Conservation (phyloP, 192 early-diverging fungal genomes). For the Lobulomyces angularis region DNA sequence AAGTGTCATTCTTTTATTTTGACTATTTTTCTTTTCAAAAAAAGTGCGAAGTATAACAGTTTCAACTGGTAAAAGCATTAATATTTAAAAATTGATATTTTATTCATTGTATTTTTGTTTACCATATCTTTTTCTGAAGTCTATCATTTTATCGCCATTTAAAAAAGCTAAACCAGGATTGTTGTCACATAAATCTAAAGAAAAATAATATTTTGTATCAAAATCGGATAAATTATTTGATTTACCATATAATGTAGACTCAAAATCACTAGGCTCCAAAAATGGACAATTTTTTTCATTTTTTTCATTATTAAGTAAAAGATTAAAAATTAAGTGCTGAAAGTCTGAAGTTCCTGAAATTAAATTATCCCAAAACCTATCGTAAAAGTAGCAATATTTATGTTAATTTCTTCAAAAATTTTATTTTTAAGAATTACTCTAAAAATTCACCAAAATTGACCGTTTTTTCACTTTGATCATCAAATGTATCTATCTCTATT, state of each 20-base stretch:
- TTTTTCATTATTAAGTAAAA: no score
- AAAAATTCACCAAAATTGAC: background rate
- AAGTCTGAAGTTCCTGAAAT: no score
- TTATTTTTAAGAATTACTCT: background rate
- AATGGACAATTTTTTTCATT: no score
- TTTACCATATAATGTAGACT: constrained; percentile 8
- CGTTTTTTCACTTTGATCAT: background rate
- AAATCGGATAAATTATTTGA: constrained; percentile 7
- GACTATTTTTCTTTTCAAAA: constrained; percentile 55
- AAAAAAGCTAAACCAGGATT: constrained; percentile 85
- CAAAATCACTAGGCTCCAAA: no score
- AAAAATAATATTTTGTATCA: constrained; percentile 1
- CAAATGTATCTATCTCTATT: constrained; percentile 6
- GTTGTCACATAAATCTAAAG: constrained; percentile 62
- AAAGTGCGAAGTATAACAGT: constrained; percentile 82
- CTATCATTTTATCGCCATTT: constrained; percentile 52
- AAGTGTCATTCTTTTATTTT: constrained; percentile 61
- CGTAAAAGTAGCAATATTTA: no score
- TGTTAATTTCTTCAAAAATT: no score
- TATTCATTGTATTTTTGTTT: background rate
- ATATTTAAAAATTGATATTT: background rate
- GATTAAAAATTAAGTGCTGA: no score
- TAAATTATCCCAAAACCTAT: no score
- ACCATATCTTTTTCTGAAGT: constrained; percentile 80
- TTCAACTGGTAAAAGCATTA: constrained; percentile 40